A percentile compares a stretch with the other conserved stretches of the same genome.
These are phyloP conservation scores for Cyberlindnera saturnus DNA, from an alignment of 805 yeast species.

Conservation along the genomic window DNA sequence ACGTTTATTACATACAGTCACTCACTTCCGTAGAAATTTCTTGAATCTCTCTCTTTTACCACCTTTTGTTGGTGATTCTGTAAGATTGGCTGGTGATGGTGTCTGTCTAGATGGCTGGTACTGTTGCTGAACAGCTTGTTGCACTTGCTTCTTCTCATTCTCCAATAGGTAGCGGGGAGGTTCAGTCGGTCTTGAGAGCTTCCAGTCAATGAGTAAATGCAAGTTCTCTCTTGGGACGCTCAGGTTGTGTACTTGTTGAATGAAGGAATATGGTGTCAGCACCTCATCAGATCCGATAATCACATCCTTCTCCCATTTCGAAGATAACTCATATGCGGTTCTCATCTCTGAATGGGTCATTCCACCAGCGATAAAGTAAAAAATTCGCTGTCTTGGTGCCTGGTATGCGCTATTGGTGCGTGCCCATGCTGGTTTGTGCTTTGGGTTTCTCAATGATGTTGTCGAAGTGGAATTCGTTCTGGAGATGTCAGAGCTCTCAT, in stretches of 20 bases:
- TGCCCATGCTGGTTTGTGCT: slow-evolving; percentile 77
- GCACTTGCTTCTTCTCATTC: slow-evolving; percentile 22
- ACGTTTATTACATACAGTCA: no score
- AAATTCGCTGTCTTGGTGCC: slow-evolving; percentile 57
- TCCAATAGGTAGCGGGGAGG: slow-evolving; percentile 42
- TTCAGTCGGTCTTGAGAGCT: slow-evolving; percentile 25
- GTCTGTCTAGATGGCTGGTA: slow-evolving; percentile 1
- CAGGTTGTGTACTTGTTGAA: slow-evolving; percentile 33
- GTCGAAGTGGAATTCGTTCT: slow-evolving; percentile 30
- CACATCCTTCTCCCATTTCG: slow-evolving; percentile 60
- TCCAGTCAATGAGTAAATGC: slow-evolving; percentile 33
- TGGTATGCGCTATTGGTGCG: slow-evolving; percentile 31
- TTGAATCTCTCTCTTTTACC: slow-evolving; percentile 43
- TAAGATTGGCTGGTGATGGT: slow-evolving; percentile 3
- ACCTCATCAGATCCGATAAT: slow-evolving; percentile 77
- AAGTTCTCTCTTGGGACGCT: slow-evolving; percentile 34
- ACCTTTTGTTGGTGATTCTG: slow-evolving; percentile 26
- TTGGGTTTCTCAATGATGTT: slow-evolving; percentile 57
- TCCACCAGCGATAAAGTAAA: slow-evolving; percentile 87
- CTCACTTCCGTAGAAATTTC: slow-evolving; percentile 29
- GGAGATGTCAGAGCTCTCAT: slow-evolving; percentile 28
- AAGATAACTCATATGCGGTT: slow-evolving; percentile 64
- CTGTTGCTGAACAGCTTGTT: slow-evolving; percentile 3
- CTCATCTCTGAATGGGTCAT: slow-evolving; percentile 77
- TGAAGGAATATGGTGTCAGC: slow-evolving; percentile 43